phyloP scores from a whole-genome alignment of 2,329 filamentous ascomycete species.

The Paecilomyces formosus region DNA sequence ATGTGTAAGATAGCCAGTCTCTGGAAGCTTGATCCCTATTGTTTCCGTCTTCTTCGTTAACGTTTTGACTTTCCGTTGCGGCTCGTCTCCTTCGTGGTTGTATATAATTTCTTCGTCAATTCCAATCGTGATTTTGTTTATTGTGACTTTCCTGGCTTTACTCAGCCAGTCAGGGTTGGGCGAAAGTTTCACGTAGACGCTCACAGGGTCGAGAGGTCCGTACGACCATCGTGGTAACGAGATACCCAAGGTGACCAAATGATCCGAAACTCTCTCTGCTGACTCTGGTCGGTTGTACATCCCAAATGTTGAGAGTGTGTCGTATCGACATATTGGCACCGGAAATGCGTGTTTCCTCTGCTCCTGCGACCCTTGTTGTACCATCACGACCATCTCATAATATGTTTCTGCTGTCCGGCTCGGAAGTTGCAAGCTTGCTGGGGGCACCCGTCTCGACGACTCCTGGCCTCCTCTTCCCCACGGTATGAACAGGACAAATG shows the following conservation, averaged over 20 bases:
- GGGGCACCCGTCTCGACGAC: conserved; percentile 79
- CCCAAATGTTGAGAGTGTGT: conserved; percentile 94
- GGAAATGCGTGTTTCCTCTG: conserved; percentile 90
- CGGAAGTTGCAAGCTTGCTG: conserved; percentile 81
- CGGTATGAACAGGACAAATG: conserved; percentile 95
- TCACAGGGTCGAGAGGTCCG: conserved; percentile 88
- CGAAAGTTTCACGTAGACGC: conserved; percentile 87
- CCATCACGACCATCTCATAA: conserved; percentile 92
- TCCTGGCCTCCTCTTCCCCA: conserved; percentile 89
- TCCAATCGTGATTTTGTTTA: conserved; percentile 84
- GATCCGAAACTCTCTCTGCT: conserved; percentile 77
- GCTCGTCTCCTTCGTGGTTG: conserved; percentile 95
- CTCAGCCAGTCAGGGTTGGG: conserved; percentile 87
- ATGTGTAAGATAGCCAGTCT: conserved; percentile 88
- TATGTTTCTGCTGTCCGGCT: conserved; percentile 93
- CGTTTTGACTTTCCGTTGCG: conserved; percentile 79
- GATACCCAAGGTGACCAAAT: conserved; percentile 83
- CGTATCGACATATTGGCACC: conserved; percentile 84
- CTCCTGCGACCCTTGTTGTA: conserved; percentile 80
- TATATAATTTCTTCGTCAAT: conserved; percentile 99
- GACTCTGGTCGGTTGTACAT: conserved; percentile 98
- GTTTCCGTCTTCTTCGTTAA: conserved; percentile 75
- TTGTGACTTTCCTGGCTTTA: conserved; percentile 86
- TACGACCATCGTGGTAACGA: conserved; percentile 95
- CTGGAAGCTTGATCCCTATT: conserved; percentile 78